Evolutionary conservation across 495 filamentous ascomycete genomes (phyloP).

Genomic region (Hypomontagnella submonticulosa): DNA sequence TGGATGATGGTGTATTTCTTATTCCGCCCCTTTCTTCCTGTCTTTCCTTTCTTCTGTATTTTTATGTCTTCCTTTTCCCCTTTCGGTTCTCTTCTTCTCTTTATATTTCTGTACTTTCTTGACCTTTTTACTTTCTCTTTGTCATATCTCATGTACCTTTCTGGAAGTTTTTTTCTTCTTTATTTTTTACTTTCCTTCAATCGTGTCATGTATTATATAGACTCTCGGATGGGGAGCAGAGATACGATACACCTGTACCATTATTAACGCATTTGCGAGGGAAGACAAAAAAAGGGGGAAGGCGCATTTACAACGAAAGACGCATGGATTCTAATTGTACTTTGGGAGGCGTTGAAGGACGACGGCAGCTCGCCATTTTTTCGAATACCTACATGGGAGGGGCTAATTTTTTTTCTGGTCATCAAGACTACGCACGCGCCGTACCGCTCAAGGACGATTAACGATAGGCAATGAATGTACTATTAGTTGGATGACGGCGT

Average conservation of each 20-base stretch:
- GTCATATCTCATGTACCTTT: conserved; percentile 4
- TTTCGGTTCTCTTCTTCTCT: conserved; percentile 15
- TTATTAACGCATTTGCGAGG: conserved; percentile 38
- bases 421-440: conserved; percentile 10
- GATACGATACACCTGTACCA: conserved; percentile 40
- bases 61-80: conserved; percentile 18
- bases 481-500: conserved; percentile 14
- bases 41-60: conserved; percentile 31
- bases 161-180: conserved; percentile 11
- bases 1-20: conserved; percentile 29
- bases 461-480: conserved; percentile 37
- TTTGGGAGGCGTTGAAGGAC: conserved; percentile 30
- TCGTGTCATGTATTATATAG: conserved; percentile 37
- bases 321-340: conserved; percentile 27
- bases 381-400: conserved; percentile 12
- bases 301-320: conserved; percentile 13
- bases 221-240: conserved; percentile 9
- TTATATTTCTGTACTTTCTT: conserved; percentile 26
- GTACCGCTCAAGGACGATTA: conserved; percentile 21
- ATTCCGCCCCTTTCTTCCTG: conserved; percentile 27
- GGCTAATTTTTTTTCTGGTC: conserved; percentile 12
- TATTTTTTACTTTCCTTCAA: conserved; percentile 17
- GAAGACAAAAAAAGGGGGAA: conserved; percentile 23
- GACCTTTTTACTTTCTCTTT: conserved; percentile 26
- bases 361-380: conserved; percentile 6